These are phyloP conservation scores for Phytophthora colocasiae DNA, from an alignment of 352 stramenopile species.

Conservation along the genomic window DNA sequence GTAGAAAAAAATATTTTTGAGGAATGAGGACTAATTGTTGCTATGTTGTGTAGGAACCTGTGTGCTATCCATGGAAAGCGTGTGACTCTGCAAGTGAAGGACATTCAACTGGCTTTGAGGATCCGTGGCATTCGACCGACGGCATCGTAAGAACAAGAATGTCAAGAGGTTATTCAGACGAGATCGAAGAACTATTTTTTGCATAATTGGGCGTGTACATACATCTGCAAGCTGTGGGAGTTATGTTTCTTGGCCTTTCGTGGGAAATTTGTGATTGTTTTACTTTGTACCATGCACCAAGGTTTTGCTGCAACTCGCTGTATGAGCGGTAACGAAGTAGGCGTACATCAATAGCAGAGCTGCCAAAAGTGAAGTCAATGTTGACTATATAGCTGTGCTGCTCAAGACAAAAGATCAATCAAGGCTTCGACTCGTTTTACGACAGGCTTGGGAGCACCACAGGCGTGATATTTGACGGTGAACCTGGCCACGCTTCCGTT, in stretches of 20 bases:
- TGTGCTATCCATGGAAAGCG: slow-evolving; percentile 96
- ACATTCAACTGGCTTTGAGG: slow-evolving; percentile 94
- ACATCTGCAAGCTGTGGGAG: neutral
- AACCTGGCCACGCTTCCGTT: slow-evolving; percentile 68
- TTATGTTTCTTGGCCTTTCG: neutral
- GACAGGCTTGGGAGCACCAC: slow-evolving; percentile 7
- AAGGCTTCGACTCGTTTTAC: slow-evolving; percentile 15
- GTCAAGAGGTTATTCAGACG: slow-evolving; percentile 2
- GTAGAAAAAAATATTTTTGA: too few relatives aligned
- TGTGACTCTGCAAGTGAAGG: slow-evolving; percentile 96
- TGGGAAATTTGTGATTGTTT: slow-evolving; percentile 5
- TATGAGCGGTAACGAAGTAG: too few relatives aligned
- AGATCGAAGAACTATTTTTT: slow-evolving; percentile 4
- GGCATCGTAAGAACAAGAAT: slow-evolving; percentile 22
- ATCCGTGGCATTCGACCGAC: slow-evolving; percentile 83
- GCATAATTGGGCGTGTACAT: slow-evolving; percentile 11
- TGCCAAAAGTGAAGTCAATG: neutral
- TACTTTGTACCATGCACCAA: neutral
- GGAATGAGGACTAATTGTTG: neutral
- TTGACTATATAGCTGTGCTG: neutral
- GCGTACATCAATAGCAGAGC: neutral
- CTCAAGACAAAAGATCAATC: neutral
- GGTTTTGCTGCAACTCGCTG: neutral
- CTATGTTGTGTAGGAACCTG: slow-evolving; percentile 84
- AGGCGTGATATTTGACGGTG: slow-evolving; percentile 35